Evolutionary conservation across 495 filamentous ascomycete species (phyloP).

Genomic region (Oidiodendron maius): DNA sequence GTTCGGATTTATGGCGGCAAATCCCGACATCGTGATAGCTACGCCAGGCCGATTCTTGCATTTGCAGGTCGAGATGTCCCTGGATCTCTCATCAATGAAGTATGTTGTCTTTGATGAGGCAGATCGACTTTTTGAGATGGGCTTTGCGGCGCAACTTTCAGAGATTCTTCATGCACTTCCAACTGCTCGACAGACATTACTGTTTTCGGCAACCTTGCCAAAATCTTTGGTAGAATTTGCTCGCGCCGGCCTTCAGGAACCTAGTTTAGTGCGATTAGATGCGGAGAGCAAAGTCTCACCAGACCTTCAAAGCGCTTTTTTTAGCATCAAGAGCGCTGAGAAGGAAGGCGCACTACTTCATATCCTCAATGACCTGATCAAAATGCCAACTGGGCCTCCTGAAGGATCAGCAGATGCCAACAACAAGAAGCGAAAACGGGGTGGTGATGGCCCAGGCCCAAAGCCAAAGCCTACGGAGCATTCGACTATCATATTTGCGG

Average conservation of each 20-base stretch:
- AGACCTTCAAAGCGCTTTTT: conserved; percentile 88
- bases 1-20: conserved; percentile 84
- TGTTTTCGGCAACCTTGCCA: conserved; percentile 93
- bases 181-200: conserved; percentile 73
- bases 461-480: conserved; percentile 62
- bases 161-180: conserved; percentile 92
- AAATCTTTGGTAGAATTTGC: conserved; percentile 94
- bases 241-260: conserved; percentile 85
- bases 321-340: conserved; percentile 83
- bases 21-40: conserved; percentile 94
- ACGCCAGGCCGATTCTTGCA: conserved; percentile 95
- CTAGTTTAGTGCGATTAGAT: conserved; percentile 79
- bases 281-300: conserved; percentile 93
- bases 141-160: conserved; percentile 85
- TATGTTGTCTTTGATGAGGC: conserved; percentile 98
- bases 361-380: conserved; percentile 84
- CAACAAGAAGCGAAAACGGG: conserved; percentile 67
- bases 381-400: conserved; percentile 77
- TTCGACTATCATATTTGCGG: conserved; percentile 89
- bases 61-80: conserved; percentile 88
- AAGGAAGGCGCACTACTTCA: conserved; percentile 90
- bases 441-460: conserved; percentile 35
- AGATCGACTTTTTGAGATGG: conserved; percentile 96
- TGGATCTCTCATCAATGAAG: conserved; percentile 76
- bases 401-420: conserved; percentile 48